Evolutionary conservation across 163 green algal genomes (phyloP), one percentile per base, ranked within the genome.

Genomic region (Prototheca wickerhamii): DNA sequence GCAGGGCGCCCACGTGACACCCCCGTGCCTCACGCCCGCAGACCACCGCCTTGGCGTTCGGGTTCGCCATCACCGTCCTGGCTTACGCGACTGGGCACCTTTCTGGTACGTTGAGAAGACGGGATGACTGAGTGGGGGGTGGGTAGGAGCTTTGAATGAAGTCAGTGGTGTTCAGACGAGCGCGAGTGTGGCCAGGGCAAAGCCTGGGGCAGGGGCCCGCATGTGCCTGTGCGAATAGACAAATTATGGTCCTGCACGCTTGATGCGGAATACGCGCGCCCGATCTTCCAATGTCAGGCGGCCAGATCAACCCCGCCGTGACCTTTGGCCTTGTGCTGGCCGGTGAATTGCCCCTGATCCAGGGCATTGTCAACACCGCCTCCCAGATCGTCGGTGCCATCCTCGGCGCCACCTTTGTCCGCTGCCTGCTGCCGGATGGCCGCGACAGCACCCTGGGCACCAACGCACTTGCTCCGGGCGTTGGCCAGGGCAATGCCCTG

Each of bases 11-110:
- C 37, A 10, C 37, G 10, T 44, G 37, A 10, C 37, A 10, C 37
- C 15, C 10, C 37, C 37, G 15, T 44, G 10, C 15, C 0, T 44
- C 10, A 10, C 10, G 15, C 10, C 25, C 15, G 31, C 55, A 61
- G 55, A 68, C 56, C 4, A 71, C 63, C 2, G 69, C 69, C 1
- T 55, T 75, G 42, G 69, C 69, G 25, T 76, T 76, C 44, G 69
- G 69, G 1, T 28, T 71, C 15, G 50, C 69, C 44, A 76, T 76
- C 59, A 76, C 50, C 25, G 69, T 76, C 25, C 63, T 76, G 29
- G 55, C 44, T 12, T 76, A 64, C 18, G 63, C 63, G 0, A 76
- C 63, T 3, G 40, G 26, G 6, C 69, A 76, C 29, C 17, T 72
- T 28, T 72, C 63, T 15, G 69, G 69, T 44, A 56, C 43, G 31